Base-by-base conservation (phyloP, 768 basidiomycete species). In the Hericium erinaceus region DNA sequence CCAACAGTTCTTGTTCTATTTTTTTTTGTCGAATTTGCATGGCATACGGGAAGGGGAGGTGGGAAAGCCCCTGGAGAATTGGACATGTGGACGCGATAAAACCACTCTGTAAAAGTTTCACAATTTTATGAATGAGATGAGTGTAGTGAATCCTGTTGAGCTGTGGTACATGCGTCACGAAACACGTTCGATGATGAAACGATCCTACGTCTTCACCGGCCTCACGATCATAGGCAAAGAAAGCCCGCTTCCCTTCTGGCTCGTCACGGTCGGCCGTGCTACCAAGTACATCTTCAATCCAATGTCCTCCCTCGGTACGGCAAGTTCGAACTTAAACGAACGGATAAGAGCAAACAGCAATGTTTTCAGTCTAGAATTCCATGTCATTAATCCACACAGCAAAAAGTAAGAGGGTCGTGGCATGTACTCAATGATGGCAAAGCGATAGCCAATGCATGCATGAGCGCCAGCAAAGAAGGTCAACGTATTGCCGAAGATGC, bases 31-130 rank as follows among this genome's bases (percentile, higher is more conserved):
- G 26, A 26, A 26, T 26, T 26, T 3, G 26, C 26, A 26, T 26
- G 5, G 26, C 26, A 26, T 26, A 26, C 5, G 26, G 5, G 26
- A 26, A 26, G 26, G 26, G 2, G 26, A 26, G 4, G 26, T 26
- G 26, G 26, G 26, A 3, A 26, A 26, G 26, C 26, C 3, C 26
- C 26, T 26, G 26, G 4, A 26, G 26, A 26, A 26, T 26, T 3
- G 26, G 26, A 26, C 5, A 26, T 26, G 26, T 64, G 5, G 61
- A 87, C 85, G 0, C 69, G 78, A 9, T 85, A 80, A 0, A 33
- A 33, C 9, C 33, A 8, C 9, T 6, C 33, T 33, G 33, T 8
- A 33, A 33, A 8, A 33, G 33, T 33, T 33, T 33, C 4, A 33
- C 33, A 33, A 33, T 0, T 33, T 33, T 33, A 6, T 33, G 9